Percentiles rank a stretch among this genome's conserved stretches.
phyloP scores from a whole-genome alignment of 345 rosid genomes.

The Hevea brasiliensis region DNA sequence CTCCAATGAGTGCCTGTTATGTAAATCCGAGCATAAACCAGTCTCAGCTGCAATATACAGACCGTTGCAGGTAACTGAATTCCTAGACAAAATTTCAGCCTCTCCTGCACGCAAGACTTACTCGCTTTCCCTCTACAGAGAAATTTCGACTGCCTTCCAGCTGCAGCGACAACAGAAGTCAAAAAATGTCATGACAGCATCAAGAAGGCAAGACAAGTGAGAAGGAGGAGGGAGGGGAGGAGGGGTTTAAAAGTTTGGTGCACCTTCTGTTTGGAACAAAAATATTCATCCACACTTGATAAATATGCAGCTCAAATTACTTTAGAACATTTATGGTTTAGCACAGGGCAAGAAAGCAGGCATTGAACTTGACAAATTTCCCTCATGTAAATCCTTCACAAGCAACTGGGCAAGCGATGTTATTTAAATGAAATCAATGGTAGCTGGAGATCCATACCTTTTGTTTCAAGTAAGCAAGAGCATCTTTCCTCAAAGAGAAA shows the following conservation, averaged over 20 bases:
- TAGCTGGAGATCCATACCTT: constrained; percentile 53
- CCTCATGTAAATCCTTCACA: not conserved
- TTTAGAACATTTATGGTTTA: not conserved
- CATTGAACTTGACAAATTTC: not conserved
- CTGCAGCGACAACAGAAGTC: constrained; percentile 42
- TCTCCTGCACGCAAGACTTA: constrained; percentile 50
- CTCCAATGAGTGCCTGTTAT: not conserved
- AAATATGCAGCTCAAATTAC: no score
- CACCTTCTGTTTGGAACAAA: not conserved
- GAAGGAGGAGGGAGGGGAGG: not conserved
- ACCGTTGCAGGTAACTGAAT: not conserved
- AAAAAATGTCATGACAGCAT: not conserved
- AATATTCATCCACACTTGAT: not conserved
- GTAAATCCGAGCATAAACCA: not conserved
- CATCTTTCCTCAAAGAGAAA: constrained; percentile 62
- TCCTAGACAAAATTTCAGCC: constrained; percentile 36
- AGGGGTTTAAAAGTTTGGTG: not conserved
- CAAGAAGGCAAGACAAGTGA: not conserved
- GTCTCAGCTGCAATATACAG: constrained; percentile 21
- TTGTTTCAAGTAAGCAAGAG: constrained; percentile 55
- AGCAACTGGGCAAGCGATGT: not conserved
- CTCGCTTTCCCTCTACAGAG: constrained; percentile 66
- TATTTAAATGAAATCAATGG: not conserved
- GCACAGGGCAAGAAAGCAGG: not conserved
- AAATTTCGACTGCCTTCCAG: constrained; percentile 70